Base-by-base conservation (phyloP, 2,329 filamentous ascomycete species). In the Venturia oleaginea region DNA sequence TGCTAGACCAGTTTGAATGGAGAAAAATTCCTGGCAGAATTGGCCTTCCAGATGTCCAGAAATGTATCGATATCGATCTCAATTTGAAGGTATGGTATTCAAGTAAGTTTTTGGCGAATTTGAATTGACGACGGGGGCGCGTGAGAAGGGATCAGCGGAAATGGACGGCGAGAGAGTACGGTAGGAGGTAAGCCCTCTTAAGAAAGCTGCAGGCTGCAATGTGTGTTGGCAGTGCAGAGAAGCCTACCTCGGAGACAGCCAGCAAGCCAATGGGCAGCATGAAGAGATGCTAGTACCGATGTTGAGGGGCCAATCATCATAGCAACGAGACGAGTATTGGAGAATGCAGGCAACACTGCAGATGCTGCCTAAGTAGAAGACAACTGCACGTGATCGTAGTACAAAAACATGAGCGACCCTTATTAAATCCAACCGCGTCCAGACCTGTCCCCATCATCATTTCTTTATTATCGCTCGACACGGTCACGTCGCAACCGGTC, bases 401-500 rank as follows among this genome's bases (percentile, higher is more conserved):
- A 15, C 27, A 7, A 32, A 32, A 57, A 32, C 30, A 57, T 57
- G 15, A 34, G 48, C 19, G 30, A 7, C 51, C 2, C n/a, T 4
- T 32, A 30, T 13, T 34, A 10, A 32, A 4, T 55, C 27, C 51
- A 55, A 55, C 27, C 30, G 51, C 51, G 24, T 55, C 10, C 51
- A n/a, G 46, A 51, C 46, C 46, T 51, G 22, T 13, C 11, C 7
- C 51, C 51, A 57, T 22, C 51, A 57, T 34, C 51, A 32, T 32
- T 30, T 57, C 51, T 57, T n/a, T 57, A 57, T 32, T 17, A 7
- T 19, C 15, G 27, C 51, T 57, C 51, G 51, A 57, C 51, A 57
- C 51, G 51, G 51, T 34, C 51, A 34, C 19, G 51, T 57, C 51
- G 51, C 51, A 57, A 34, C 51, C 51, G 51, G 51, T 57, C 51